These are phyloP conservation scores for Retiboletus fuscus DNA, from an alignment of 1,284 basidiomycete genomes.

Conservation along the genomic window DNA sequence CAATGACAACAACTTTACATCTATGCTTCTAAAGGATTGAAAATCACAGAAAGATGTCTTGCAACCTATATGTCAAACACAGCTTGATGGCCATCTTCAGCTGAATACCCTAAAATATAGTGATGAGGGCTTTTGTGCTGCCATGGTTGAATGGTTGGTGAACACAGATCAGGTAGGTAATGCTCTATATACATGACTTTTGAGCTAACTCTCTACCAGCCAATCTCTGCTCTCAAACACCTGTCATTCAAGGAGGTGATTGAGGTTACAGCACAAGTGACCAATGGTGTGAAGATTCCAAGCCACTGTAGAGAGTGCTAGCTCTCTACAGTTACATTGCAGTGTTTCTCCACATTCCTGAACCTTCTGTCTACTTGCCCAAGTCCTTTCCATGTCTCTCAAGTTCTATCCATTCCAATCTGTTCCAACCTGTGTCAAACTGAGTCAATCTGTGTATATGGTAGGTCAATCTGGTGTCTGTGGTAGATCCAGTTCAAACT, in stretches of 20 bases:
- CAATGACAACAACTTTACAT: neutral
- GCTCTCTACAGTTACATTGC: too few species aligned
- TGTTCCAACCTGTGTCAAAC: too few species aligned
- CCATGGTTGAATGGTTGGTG: conserved; percentile 36
- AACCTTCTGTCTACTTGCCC: too few species aligned
- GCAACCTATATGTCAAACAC: neutral
- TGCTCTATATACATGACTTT: too few species aligned
- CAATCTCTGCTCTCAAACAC: conserved; percentile 10
- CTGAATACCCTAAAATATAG: conserved; percentile 22
- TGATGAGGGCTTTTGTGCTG: conserved; percentile 30
- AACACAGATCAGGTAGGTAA: conserved; percentile 38
- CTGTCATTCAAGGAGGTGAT: conserved; percentile 4
- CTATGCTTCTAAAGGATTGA: conserved; percentile 10
- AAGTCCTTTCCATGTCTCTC: too few species aligned
- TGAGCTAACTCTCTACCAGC: neutral
- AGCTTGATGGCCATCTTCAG: neutral
- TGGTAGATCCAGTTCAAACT: too few species aligned
- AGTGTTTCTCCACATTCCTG: too few species aligned
- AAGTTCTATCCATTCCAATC: too few species aligned
- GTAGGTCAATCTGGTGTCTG: too few species aligned
- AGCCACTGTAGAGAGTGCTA: too few species aligned
- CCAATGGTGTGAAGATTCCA: neutral
- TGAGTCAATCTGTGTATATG: too few species aligned
- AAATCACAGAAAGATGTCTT: neutral
- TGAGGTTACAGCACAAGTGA: neutral